A percentile compares a stretch with the other conserved stretches of the same genome.
phyloP scores from a whole-genome alignment of 1,139 yeast species.

The Hansenula sp. region DNA sequence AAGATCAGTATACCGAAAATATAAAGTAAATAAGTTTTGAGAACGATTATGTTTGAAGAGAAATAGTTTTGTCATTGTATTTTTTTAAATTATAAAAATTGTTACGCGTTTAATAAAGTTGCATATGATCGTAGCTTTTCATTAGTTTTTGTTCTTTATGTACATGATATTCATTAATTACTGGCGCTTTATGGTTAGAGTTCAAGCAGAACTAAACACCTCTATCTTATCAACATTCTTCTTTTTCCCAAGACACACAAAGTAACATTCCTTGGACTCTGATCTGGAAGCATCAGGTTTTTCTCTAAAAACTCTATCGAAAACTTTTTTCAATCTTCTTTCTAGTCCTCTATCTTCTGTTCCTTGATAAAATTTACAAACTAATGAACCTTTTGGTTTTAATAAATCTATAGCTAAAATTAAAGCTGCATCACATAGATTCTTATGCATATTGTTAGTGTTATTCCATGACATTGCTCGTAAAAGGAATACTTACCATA shows the following conservation, averaged over 20 bases:
- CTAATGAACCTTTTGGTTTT: slow-evolving; percentile 65
- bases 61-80: too few relatives aligned
- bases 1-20: too few relatives aligned
- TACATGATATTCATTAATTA: too few relatives aligned
- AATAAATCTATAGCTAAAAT: slow-evolving; percentile 68
- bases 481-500: slow-evolving; percentile 45
- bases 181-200: too few relatives aligned
- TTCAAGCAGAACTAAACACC: slow-evolving; percentile 43
- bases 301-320: slow-evolving; percentile 51
- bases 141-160: neutral
- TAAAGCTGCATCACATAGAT: slow-evolving; percentile 88
- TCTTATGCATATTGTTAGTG: slow-evolving; percentile 34
- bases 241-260: slow-evolving; percentile 55
- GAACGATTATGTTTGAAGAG: slow-evolving; percentile 1
- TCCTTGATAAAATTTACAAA: slow-evolving; percentile 72
- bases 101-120: too few relatives aligned
- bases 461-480: too few relatives aligned
- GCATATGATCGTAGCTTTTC: too few relatives aligned
- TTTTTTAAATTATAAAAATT: too few relatives aligned
- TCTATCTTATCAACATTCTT: slow-evolving; percentile 41
- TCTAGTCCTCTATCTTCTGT: slow-evolving; percentile 62
- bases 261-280: slow-evolving; percentile 68
- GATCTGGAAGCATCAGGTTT: slow-evolving; percentile 60
- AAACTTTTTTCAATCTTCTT: slow-evolving; percentile 52
- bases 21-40: too few relatives aligned